These are phyloP conservation scores for Athelia psychrophila DNA, from an alignment of 1,284 basidiomycete genomes.

Conservation along the genomic window DNA sequence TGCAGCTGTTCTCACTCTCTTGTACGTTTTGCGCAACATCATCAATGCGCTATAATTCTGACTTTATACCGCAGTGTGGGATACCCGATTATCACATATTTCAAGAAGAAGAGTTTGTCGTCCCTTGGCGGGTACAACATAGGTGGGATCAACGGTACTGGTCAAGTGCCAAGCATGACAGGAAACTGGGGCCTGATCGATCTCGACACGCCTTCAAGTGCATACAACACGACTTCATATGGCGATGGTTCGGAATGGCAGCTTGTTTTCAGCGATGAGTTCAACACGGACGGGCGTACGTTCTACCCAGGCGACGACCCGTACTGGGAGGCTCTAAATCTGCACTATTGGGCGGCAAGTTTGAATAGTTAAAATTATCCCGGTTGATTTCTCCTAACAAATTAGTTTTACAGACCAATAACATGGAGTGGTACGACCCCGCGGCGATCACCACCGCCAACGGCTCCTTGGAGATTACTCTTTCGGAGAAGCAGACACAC, in stretches of 20 bases:
- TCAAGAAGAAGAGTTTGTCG: slow-evolving; percentile 22
- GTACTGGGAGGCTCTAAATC: slow-evolving; percentile 66
- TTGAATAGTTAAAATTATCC: background rate
- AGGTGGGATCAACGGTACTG: slow-evolving; percentile 45
- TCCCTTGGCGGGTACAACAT: slow-evolving; percentile 35
- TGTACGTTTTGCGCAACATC: slow-evolving; percentile 7
- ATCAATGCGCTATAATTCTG: background rate
- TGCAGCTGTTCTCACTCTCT: slow-evolving; percentile 22
- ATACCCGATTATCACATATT: slow-evolving; percentile 44
- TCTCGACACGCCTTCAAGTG: slow-evolving; percentile 43
- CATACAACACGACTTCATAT: slow-evolving; percentile 37
- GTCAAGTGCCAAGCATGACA: slow-evolving; percentile 22
- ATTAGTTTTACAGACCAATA: slow-evolving; percentile 41
- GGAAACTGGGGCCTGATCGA: slow-evolving; percentile 47
- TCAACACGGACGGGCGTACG: slow-evolving; percentile 56
- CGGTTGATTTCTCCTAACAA: too few species aligned
- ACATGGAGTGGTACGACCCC: slow-evolving; percentile 64
- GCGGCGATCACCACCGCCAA: slow-evolving; percentile 58
- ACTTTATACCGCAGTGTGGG: slow-evolving; percentile 25
- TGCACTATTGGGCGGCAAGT: slow-evolving; percentile 67
- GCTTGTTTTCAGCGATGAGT: slow-evolving; percentile 72
- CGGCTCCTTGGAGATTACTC: slow-evolving; percentile 62
- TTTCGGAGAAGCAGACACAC: slow-evolving; percentile 46
- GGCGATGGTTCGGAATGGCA: slow-evolving; percentile 33
- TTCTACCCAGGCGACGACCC: slow-evolving; percentile 55